Conservation (phyloP, 2,329 filamentous ascomycete species). For the Pseudocercospora ulei region DNA sequence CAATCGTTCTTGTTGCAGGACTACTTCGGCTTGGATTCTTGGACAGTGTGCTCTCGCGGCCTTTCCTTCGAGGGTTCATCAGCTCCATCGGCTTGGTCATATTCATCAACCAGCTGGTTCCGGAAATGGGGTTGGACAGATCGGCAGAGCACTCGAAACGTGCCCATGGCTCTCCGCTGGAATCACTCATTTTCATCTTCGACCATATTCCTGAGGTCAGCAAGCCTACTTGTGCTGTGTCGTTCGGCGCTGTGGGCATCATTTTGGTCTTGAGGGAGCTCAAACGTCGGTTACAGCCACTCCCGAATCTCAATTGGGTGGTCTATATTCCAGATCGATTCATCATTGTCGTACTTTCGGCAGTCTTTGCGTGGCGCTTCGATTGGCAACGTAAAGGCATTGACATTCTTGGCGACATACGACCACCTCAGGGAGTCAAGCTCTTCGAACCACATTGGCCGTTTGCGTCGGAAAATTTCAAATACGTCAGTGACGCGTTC, state of each 20-base stretch:
- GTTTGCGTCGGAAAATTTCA: conserved; percentile 64
- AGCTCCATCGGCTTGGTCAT: conserved; percentile 96
- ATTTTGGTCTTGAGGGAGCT: conserved; percentile 79
- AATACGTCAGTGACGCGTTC: conserved; percentile 75
- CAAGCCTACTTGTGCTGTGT: conserved; percentile 63
- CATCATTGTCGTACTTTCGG: conserved; percentile 73
- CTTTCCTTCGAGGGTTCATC: conserved; percentile 90
- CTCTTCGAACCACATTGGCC: conserved; percentile 79
- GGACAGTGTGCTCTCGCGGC: conserved; percentile 85
- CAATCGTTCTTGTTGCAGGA: conserved; percentile 79
- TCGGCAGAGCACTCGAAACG: conserved; percentile 56
- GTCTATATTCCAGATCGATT: conserved; percentile 91
- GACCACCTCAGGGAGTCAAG: conserved; percentile 52
- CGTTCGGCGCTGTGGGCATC: conserved; percentile 67
- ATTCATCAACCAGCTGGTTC: conserved; percentile 85
- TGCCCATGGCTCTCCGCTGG: conserved; percentile 72
- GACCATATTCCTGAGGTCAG: conserved; percentile 58
- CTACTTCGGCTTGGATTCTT: conserved; percentile 79
- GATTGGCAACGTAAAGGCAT: conserved; percentile 73
- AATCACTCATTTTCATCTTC: conserved; percentile 74
- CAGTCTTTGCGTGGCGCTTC: conserved; percentile 65
- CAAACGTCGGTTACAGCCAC: conserved; percentile 69
- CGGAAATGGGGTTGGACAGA: conserved; percentile 67
- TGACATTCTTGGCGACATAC: conserved; percentile 70
- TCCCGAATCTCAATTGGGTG: conserved; percentile 56